phyloP scores from a whole-genome alignment of 331 rosid species.

The Phaseolus coccineus region DNA sequence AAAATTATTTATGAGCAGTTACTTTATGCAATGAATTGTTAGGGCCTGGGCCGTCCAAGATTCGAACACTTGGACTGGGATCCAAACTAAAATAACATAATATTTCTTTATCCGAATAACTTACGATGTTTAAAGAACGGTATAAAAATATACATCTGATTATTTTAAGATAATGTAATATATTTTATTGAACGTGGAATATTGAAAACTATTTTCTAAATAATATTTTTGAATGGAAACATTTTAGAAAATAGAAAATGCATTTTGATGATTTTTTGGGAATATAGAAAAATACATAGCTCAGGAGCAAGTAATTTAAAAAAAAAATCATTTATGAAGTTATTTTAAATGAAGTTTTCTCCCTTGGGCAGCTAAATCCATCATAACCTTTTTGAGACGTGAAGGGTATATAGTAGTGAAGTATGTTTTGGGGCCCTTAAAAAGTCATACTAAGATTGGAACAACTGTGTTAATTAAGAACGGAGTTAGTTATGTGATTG shows the following conservation, averaged over 20 bases:
- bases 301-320: too few species aligned
- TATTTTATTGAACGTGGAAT: conserved; percentile 12
- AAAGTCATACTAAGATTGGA: conserved; percentile 25
- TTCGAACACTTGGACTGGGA: neutral
- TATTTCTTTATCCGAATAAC: too few species aligned
- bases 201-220: neutral
- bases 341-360: neutral
- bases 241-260: too few species aligned
- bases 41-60: neutral
- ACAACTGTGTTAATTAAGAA: neutral
- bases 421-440: conserved; percentile 22
- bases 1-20: neutral
- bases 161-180: neutral
- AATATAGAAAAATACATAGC: too few species aligned
- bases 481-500: neutral
- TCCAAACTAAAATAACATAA: neutral
- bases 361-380: neutral
- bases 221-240: neutral
- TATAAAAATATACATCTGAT: too few species aligned
- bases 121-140: neutral
- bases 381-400: conserved; percentile 29
- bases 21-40: neutral
- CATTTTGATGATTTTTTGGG: neutral
- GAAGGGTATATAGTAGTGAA: conserved; percentile 6
- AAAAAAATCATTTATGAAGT: neutral